These are phyloP conservation scores for Singerocomus rubriflavus DNA, from an alignment of 1,284 basidiomycete genomes.

Conservation along the genomic window DNA sequence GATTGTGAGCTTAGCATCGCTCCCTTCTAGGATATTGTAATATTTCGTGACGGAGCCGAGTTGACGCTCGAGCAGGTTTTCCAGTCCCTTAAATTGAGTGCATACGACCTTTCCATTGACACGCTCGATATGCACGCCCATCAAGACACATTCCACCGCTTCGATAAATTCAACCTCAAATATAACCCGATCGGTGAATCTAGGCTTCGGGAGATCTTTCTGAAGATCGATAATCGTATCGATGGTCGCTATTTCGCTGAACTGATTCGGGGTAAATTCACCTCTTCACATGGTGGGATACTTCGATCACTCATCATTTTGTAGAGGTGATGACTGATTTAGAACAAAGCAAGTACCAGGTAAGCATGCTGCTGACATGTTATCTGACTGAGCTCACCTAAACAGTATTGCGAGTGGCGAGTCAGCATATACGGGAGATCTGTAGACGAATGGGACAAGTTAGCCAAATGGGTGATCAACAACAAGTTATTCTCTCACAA, in stretches of 20 bases:
- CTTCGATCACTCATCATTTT: slow-evolving; percentile 2
- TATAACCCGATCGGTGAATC: slow-evolving; percentile 97
- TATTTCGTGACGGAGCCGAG: slow-evolving; percentile 88
- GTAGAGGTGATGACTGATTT: slow-evolving; percentile 94
- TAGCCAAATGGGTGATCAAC: slow-evolving; percentile 95
- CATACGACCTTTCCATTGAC: slow-evolving; percentile 98
- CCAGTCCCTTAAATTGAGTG: slow-evolving; percentile 90
- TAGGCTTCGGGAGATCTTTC: slow-evolving; percentile 92
- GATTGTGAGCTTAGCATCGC: not conserved
- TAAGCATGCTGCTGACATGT: slow-evolving; percentile 23
- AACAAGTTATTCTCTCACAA: slow-evolving; percentile 96
- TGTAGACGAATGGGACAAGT: slow-evolving; percentile 92
- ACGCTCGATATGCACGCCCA: slow-evolving; percentile 99
- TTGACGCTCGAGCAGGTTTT: slow-evolving; percentile 94
- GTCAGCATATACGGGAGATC: slow-evolving; percentile 91
- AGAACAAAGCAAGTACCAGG: slow-evolving; percentile 98
- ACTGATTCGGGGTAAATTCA: slow-evolving; percentile 72
- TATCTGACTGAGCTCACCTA: slow-evolving; percentile 4
- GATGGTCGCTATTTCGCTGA: slow-evolving; percentile 94
- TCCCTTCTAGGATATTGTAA: slow-evolving; percentile 80
- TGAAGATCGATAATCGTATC: slow-evolving; percentile 97
- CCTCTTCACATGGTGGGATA: not conserved
- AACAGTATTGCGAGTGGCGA: slow-evolving; percentile 92
- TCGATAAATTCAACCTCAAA: slow-evolving; percentile 94
- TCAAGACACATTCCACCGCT: slow-evolving; percentile 95